These are phyloP conservation scores for Vanrija humicola DNA, from an alignment of 1,284 basidiomycete species.

Conservation along the genomic window DNA sequence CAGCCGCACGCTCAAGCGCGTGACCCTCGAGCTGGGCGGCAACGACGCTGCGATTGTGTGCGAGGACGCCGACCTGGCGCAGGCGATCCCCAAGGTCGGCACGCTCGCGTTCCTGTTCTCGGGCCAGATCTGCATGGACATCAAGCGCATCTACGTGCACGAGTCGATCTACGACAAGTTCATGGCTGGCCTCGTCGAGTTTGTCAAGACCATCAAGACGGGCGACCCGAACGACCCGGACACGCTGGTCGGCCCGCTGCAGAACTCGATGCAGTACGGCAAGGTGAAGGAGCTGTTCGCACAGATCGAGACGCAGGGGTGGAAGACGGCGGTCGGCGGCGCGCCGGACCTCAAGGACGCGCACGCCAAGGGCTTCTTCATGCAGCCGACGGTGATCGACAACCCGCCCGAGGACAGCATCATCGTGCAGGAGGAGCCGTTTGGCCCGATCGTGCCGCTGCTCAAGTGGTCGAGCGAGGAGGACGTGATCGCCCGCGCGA, in stretches of 20 bases:
- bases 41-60: conserved; percentile 61
- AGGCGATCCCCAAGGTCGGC: conserved; percentile 83
- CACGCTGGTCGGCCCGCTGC: conserved; percentile 86
- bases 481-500: conserved; percentile 81
- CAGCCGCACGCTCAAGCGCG: conserved; percentile 82
- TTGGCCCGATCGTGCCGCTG: conserved; percentile 64
- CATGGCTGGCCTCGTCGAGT: conserved; percentile 35
- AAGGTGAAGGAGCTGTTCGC: conserved; percentile 85
- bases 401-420: conserved; percentile 66
- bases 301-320: conserved; percentile 76
- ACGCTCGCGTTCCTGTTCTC: conserved; percentile 83
- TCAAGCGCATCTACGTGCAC: conserved; percentile 44
- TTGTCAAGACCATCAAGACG: conserved; percentile 78
- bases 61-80: conserved; percentile 88
- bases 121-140: conserved; percentile 68
- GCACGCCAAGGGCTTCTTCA: conserved; percentile 61
- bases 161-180: conserved; percentile 47
- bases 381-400: conserved; percentile 78
- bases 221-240: conserved; percentile 79
- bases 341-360: conserved; percentile 40
- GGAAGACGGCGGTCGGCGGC: conserved; percentile 83
- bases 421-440: conserved; percentile 74
- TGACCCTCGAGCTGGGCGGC: conserved; percentile 64
- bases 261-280: conserved; percentile 76
- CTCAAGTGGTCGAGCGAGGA: conserved; percentile 86